A percentile compares a stretch with the other conserved stretches of the same genome.
phyloP scores from a whole-genome alignment of 257 asterid species.

The Solanum sitiens region DNA sequence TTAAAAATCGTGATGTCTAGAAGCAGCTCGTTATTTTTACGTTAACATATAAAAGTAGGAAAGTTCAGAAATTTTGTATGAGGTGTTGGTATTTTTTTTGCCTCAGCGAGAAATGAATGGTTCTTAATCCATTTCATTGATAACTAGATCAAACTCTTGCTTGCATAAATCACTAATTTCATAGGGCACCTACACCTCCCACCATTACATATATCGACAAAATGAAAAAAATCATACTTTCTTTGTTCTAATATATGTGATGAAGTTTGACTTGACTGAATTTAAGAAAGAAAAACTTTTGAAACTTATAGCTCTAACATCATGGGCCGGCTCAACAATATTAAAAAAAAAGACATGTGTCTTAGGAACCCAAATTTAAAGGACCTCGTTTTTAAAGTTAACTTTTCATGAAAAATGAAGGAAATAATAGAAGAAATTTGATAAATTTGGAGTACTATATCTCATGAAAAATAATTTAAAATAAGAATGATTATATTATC shows the following conservation, averaged over 20 bases:
- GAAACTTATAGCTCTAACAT: neutral
- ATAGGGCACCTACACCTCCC: neutral
- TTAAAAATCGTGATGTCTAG: rapidly evolving
- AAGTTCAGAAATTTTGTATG: neutral
- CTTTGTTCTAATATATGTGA: neutral
- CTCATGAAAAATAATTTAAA: too few species aligned
- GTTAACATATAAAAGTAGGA: neutral
- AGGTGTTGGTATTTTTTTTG: neutral
- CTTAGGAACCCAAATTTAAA: too few species aligned
- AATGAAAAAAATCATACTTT: neutral
- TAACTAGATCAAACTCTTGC: neutral
- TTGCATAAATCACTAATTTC: neutral
- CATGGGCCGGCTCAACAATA: too few species aligned
- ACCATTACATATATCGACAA: neutral
- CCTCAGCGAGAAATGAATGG: neutral
- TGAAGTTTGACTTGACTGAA: neutral
- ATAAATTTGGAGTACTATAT: too few species aligned
- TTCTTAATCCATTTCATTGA: neutral
- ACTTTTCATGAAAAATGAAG: too few species aligned
- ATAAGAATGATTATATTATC: too few species aligned
- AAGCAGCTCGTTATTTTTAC: neutral
- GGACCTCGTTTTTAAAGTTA: too few species aligned
- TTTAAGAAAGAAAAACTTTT: neutral
- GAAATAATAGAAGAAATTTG: too few species aligned
- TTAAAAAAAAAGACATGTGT: too few species aligned